phyloP scores from a whole-genome alignment of 2,329 filamentous ascomycete species.

The Hyphodiscus sp. region DNA sequence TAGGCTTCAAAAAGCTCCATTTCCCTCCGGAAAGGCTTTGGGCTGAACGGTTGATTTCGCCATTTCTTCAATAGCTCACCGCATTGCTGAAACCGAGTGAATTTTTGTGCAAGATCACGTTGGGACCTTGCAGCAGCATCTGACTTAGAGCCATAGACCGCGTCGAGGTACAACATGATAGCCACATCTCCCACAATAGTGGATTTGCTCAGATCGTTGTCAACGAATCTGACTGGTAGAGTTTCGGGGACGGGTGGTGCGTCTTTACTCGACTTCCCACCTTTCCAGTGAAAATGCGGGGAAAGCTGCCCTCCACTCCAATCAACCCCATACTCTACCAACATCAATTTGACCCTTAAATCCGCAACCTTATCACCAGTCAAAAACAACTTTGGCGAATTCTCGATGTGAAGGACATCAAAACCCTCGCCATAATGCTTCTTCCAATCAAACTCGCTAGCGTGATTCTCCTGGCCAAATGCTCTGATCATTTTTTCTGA shows the following conservation, averaged over 20 bases:
- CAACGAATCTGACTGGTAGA: slow-evolving; percentile 43
- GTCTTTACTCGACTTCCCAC: slow-evolving; percentile 16
- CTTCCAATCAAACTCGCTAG: slow-evolving; percentile 67
- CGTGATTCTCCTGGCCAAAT: slow-evolving; percentile 81
- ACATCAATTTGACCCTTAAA: slow-evolving; percentile 42
- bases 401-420: slow-evolving; percentile 66
- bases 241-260: slow-evolving; percentile 15
- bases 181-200: slow-evolving; percentile 43
- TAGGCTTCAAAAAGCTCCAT: slow-evolving; percentile 23
- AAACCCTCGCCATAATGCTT: slow-evolving; percentile 71
- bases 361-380: slow-evolving; percentile 43
- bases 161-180: slow-evolving; percentile 56
- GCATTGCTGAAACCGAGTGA: slow-evolving; percentile 21
- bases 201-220: slow-evolving; percentile 45
- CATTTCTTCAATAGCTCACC: slow-evolving; percentile 19
- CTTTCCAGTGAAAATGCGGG: slow-evolving; percentile 26
- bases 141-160: slow-evolving; percentile 35
- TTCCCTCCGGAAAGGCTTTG: slow-evolving; percentile 23
- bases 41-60: slow-evolving; percentile 16
- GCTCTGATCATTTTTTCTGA: slow-evolving; percentile 65
- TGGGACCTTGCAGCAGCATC: slow-evolving; percentile 3
- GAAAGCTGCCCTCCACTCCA: slow-evolving; percentile 28
- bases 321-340: slow-evolving; percentile 41
- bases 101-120: slow-evolving; percentile 23
- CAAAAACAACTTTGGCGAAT: slow-evolving; percentile 37